A percentile compares a stretch with the other conserved stretches of the same genome.
phyloP scores from a whole-genome alignment of 73 alveolate species.

The Paramecium primaurelia region DNA sequence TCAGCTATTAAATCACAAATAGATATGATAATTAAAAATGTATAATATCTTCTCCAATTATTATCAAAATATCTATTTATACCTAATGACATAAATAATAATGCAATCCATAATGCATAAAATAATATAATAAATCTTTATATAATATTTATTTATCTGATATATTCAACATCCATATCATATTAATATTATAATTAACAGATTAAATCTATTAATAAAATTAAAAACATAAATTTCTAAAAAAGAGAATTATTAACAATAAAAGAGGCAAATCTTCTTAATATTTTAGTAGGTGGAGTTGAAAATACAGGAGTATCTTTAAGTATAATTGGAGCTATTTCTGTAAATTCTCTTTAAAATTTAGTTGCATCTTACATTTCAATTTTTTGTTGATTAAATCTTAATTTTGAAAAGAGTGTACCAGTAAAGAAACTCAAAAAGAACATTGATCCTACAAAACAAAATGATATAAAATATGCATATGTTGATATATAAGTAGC shows the following conservation, averaged over 20 bases:
- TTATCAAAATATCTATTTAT: neutral
- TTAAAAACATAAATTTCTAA: neutral
- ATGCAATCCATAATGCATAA: neutral
- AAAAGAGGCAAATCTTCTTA: neutral
- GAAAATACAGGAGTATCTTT: neutral
- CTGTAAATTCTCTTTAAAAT: neutral
- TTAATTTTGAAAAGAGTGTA: neutral
- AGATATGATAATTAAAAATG: neutral
- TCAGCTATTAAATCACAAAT: neutral
- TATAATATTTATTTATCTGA: neutral
- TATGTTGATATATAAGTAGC: neutral
- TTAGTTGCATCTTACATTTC: neutral
- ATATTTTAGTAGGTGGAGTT: neutral
- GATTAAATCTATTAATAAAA: neutral
- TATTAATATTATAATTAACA: neutral
- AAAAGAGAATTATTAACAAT: neutral
- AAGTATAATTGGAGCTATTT: neutral
- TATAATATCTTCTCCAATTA: conserved; percentile 14
- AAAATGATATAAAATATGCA: neutral
- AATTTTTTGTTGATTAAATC: neutral
- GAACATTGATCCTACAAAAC: conserved; percentile 12
- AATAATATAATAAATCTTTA: neutral
- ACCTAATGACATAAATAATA: neutral
- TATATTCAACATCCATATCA: neutral
- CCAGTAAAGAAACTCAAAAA: conserved; percentile 7